Evolutionary conservation across 2,329 filamentous ascomycete genomes (phyloP).

Genomic region (Ophiosphaerella herpotricha): DNA sequence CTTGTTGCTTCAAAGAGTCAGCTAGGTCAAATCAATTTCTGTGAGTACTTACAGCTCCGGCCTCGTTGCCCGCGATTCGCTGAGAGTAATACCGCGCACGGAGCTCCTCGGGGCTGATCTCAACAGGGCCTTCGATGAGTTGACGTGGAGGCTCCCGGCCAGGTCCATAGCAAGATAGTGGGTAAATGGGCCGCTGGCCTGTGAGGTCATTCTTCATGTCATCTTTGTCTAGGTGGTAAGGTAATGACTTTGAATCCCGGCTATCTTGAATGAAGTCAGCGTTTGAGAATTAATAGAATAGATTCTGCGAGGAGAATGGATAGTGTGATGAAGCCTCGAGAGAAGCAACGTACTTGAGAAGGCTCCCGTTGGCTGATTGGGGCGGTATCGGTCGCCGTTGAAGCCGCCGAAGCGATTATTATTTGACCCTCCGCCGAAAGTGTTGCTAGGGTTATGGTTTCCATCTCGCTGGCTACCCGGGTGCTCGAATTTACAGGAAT

Average conservation of each 20-base stretch:
- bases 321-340: background rate
- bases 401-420: slow-evolving; percentile 62
- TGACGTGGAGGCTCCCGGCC: slow-evolving; percentile 77
- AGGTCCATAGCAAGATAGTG: slow-evolving; percentile 84
- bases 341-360: slow-evolving; percentile 47
- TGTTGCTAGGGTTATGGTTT: slow-evolving; percentile 29
- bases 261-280: slow-evolving; percentile 9
- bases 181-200: slow-evolving; percentile 77
- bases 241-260: slow-evolving; percentile 23
- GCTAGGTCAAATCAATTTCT: background rate
- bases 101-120: slow-evolving; percentile 89
- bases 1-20: slow-evolving; percentile 57
- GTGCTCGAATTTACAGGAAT: slow-evolving; percentile 65
- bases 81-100: slow-evolving; percentile 72
- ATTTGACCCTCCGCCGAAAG: slow-evolving; percentile 28
- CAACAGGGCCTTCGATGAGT: slow-evolving; percentile 80
- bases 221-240: slow-evolving; percentile 34
- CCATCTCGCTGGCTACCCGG: slow-evolving; percentile 48
- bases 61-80: slow-evolving; percentile 63
- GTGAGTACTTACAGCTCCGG: slow-evolving; percentile 54
- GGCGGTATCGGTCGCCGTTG: slow-evolving; percentile 40
- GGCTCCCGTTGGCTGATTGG: slow-evolving; percentile 35
- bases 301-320: background rate
- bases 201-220: slow-evolving; percentile 62
- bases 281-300: background rate